Evolutionary conservation across 306 rosid genomes (phyloP).

Genomic region (Quercus agrifolia): DNA sequence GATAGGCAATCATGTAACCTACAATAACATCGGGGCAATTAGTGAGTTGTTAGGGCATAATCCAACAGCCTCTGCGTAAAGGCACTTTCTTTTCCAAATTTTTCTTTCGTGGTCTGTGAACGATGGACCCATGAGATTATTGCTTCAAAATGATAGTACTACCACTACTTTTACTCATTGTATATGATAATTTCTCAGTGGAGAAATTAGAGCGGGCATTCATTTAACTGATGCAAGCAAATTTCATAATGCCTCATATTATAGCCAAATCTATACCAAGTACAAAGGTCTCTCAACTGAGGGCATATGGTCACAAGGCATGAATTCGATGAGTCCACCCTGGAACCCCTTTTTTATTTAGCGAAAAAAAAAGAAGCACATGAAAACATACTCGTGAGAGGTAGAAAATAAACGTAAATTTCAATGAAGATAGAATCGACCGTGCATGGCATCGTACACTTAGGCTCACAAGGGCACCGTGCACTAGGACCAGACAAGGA

Average conservation of each 20-base stretch:
- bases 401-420: no score
- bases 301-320: no score
- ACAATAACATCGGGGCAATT: constrained; percentile 9
- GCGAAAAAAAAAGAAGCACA: no score
- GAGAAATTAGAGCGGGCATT: neutral
- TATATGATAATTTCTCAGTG: neutral
- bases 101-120: neutral
- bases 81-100: constrained; percentile 23
- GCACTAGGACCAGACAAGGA: no score
- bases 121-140: constrained; percentile 1
- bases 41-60: constrained; percentile 29
- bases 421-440: no score
- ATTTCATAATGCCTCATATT: neutral
- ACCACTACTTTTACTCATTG: neutral
- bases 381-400: no score
- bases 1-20: constrained; percentile 23
- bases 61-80: constrained; percentile 33
- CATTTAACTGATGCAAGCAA: neutral
- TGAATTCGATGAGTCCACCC: no score
- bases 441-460: no score
- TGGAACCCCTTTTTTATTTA: no score
- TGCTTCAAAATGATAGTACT: neutral
- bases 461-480: no score
- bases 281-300: no score
- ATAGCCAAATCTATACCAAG: no score